These are phyloP conservation scores for Geosmithia morbida DNA, from an alignment of 2,329 filamentous ascomycete genomes.

Conservation along the genomic window DNA sequence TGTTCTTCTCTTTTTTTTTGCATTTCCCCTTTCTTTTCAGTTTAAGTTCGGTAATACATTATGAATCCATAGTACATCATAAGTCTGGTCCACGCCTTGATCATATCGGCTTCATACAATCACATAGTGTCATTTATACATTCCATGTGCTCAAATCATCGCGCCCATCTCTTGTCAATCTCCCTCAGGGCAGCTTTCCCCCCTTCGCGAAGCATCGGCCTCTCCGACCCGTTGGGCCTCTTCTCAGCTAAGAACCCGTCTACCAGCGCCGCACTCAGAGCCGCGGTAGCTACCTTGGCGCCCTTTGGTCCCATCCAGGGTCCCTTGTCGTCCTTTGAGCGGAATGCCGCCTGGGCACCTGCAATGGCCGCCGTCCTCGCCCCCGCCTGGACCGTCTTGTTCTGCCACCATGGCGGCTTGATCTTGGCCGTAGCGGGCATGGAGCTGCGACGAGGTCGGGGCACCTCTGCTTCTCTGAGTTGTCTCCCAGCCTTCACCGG, in stretches of 20 bases:
- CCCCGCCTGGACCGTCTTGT: slow-evolving; percentile 22
- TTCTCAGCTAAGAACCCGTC: slow-evolving; percentile 27
- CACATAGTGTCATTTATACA: no score
- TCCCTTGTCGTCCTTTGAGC: slow-evolving; percentile 27
- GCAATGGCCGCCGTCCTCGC: slow-evolving; percentile 31
- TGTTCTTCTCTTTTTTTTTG: background rate
- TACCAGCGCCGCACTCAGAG: slow-evolving; percentile 31
- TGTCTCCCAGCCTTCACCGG: slow-evolving; percentile 3
- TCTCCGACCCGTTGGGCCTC: slow-evolving; percentile 11
- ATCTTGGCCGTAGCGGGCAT: slow-evolving; percentile 15
- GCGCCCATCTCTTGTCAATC: slow-evolving; percentile 1
- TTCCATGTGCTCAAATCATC: background rate
- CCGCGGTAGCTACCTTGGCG: slow-evolving; percentile 31
- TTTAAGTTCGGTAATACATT: background rate
- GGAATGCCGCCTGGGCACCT: slow-evolving; percentile 31
- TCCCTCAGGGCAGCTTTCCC: slow-evolving; percentile 9
- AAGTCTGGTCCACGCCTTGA: background rate
- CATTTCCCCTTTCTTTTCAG: background rate
- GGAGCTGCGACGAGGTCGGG: slow-evolving; percentile 13
- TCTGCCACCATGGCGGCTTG: slow-evolving; percentile 18
- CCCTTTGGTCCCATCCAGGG: slow-evolving; percentile 33
- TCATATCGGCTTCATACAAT: background rate
- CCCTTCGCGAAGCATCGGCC: slow-evolving; percentile 11
- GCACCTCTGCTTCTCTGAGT: background rate
- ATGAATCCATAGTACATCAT: background rate